These are phyloP conservation scores for Trifolium dubium DNA, from an alignment of 306 rosid species.

Conservation along the genomic window DNA sequence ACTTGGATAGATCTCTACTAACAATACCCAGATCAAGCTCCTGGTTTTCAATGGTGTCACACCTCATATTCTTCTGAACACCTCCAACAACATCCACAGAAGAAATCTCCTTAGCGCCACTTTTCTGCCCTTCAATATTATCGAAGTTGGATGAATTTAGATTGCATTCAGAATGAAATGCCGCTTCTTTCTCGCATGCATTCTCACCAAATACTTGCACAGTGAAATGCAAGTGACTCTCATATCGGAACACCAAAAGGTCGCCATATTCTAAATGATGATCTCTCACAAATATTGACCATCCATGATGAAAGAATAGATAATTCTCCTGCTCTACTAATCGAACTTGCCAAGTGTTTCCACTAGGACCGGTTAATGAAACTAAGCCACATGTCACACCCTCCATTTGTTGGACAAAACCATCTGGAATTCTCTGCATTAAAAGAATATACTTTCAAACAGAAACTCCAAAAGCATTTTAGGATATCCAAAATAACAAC, in stretches of 20 bases:
- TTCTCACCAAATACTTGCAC: conserved; percentile 81
- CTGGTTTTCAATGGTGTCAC: conserved; percentile 43
- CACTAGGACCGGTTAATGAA: conserved; percentile 75
- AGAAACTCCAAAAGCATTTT: conserved; percentile 22
- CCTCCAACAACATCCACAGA: conserved; percentile 52
- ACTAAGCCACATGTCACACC: conserved; percentile 61
- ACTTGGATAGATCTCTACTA: conserved; percentile 45
- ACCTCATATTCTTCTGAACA: conserved; percentile 63
- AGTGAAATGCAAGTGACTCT: conserved; percentile 68
- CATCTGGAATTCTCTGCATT: conserved; percentile 77
- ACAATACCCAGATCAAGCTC: conserved; percentile 38
- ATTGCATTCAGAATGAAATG: conserved; percentile 67
- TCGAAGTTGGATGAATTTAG: conserved; percentile 48
- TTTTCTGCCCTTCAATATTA: conserved; percentile 39
- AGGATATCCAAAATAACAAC: not conserved
- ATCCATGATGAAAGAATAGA: conserved; percentile 69
- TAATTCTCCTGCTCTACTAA: conserved; percentile 61
- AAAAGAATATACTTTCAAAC: conserved; percentile 33
- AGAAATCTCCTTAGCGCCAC: conserved; percentile 51
- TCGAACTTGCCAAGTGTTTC: conserved; percentile 70
- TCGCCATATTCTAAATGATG: conserved; percentile 76
- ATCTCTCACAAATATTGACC: conserved; percentile 77
- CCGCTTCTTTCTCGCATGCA: conserved; percentile 84
- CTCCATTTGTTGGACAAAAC: conserved; percentile 61
- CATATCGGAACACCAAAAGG: conserved; percentile 83